Evolutionary conservation across 805 yeast species (phyloP).

Genomic region (Kluyveromyces lactis): DNA sequence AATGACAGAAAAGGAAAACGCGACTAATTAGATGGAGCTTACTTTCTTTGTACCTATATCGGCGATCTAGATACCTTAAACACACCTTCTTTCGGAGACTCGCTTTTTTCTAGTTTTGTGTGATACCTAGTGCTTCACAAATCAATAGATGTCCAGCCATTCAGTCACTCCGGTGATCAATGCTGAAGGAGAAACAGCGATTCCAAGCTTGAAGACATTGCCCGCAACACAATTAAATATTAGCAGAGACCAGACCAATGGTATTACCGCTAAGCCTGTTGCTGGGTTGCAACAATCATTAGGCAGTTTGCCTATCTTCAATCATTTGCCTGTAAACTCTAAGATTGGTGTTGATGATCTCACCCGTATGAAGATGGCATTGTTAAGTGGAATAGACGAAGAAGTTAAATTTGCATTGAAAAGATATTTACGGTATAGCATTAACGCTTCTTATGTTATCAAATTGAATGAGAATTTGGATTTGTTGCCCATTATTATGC

Average conservation of each 20-base stretch:
- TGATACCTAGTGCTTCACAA: too few species aligned
- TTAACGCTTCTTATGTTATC: conserved; percentile 42
- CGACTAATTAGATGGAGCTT: too few species aligned
- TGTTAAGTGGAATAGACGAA: conserved; percentile 51
- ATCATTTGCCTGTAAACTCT: conserved; percentile 26
- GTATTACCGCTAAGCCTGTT: conserved; percentile 14
- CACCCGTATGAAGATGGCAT: conserved; percentile 61
- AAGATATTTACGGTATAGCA: conserved; percentile 31
- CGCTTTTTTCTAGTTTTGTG: too few species aligned
- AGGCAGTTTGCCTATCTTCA: conserved; percentile 25
- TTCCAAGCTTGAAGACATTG: not conserved
- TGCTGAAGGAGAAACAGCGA: not conserved
- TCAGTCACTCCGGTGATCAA: conserved; percentile 1
- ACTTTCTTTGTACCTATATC: too few species aligned
- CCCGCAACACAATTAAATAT: conserved; percentile 14
- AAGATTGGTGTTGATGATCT: conserved; percentile 55
- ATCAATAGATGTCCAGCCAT: not conserved
- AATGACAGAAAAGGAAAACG: too few species aligned
- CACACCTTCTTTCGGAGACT: too few species aligned
- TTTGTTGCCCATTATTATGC: conserved; percentile 31
- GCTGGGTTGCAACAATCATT: conserved; percentile 21
- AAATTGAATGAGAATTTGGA: conserved; percentile 36
- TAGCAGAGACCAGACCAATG: conserved; percentile 24
- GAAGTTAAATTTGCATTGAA: conserved; percentile 70
- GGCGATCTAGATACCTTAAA: too few species aligned